phyloP scores from a whole-genome alignment of 441 rosid species.

The Flueggea neowawraea region DNA sequence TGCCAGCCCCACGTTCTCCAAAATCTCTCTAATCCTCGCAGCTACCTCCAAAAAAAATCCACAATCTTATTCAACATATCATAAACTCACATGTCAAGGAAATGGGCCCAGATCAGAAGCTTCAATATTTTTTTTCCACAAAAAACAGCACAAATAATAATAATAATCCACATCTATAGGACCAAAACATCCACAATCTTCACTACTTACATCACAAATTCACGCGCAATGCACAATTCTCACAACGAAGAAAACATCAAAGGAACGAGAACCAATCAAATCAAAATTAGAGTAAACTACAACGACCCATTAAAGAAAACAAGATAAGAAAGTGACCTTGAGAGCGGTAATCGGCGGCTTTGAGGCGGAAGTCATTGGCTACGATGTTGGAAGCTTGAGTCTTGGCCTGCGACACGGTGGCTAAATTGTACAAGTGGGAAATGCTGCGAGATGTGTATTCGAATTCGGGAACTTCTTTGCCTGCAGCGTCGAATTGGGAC shows the following conservation, averaged over 20 bases:
- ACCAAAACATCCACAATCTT: too few species aligned
- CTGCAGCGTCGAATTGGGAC: slow-evolving; percentile 73
- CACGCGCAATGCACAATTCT: too few species aligned
- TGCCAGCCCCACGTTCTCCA: slow-evolving; percentile 80
- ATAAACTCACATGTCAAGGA: neutral
- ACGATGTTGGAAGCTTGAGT: slow-evolving; percentile 81
- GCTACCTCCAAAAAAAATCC: slow-evolving; percentile 37
- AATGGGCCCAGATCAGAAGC: neutral
- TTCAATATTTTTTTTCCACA: too few species aligned
- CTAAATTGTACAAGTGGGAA: slow-evolving; percentile 66
- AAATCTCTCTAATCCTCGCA: slow-evolving; percentile 85
- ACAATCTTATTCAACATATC: neutral
- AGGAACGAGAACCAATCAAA: neutral
- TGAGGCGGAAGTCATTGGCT: slow-evolving; percentile 83
- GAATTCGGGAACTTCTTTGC: slow-evolving; percentile 78
- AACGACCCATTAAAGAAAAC: neutral
- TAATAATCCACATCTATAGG: too few species aligned
- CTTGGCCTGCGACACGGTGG: slow-evolving; percentile 80
- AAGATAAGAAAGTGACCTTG: slow-evolving; percentile 47
- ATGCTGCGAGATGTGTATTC: slow-evolving; percentile 85
- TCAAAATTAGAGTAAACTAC: neutral
- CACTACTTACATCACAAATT: too few species aligned
- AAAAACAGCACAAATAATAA: too few species aligned
- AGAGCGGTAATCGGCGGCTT: slow-evolving; percentile 77
- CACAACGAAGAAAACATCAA: too few species aligned